phyloP scores from a whole-genome alignment of 495 filamentous ascomycete genomes.

The Neurospora pannonica region DNA sequence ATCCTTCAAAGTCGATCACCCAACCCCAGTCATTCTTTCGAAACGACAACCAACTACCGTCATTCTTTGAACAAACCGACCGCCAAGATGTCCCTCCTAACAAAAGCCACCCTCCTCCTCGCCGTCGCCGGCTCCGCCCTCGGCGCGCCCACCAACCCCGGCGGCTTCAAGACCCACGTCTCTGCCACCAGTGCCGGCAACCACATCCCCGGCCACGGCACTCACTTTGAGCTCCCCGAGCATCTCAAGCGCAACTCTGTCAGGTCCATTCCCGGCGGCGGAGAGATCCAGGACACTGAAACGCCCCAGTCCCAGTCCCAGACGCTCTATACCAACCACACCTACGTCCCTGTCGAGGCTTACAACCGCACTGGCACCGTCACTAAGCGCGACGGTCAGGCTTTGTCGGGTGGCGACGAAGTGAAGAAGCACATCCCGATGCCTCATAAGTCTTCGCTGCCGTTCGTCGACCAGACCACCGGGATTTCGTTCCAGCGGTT shows the following conservation, averaged over 20 bases:
- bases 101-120: neutral
- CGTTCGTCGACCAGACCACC: constrained; percentile 17
- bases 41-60: neutral
- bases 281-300: neutral
- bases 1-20: too few species aligned
- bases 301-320: neutral
- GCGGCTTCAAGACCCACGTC: neutral
- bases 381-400: neutral
- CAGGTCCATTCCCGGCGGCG: neutral
- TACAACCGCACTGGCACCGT: neutral
- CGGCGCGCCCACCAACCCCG: neutral
- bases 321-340: neutral
- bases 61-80: neutral
- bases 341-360: neutral
- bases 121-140: neutral
- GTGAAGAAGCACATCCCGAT: neutral
- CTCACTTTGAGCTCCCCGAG: neutral
- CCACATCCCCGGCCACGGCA: neutral
- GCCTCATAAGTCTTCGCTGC: neutral
- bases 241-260: neutral
- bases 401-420: neutral
- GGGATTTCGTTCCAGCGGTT: constrained; percentile 22
- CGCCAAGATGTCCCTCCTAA: neutral
- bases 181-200: neutral
- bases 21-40: neutral